Conservation (phyloP, 202 grass and related monocot species). For the Hordeum pubiflorum region DNA sequence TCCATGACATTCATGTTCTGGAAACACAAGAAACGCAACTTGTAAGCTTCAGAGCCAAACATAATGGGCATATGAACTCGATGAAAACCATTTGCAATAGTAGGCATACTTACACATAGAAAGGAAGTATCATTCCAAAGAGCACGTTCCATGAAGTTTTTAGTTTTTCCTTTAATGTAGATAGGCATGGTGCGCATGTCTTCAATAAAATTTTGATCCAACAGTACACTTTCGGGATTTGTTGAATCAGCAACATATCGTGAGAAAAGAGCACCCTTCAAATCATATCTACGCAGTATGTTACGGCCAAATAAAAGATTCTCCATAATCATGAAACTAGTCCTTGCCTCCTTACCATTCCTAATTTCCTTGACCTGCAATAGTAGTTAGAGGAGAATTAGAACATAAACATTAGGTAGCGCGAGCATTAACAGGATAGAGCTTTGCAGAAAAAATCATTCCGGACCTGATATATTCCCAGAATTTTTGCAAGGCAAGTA, state of each 20-base stretch:
- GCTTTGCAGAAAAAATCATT: constrained; percentile 5
- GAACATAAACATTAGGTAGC: constrained; percentile 12
- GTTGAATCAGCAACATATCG: constrained; percentile 55
- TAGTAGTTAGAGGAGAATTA: constrained; percentile 31
- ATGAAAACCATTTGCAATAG: not conserved
- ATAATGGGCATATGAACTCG: constrained; percentile 4
- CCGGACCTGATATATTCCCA: constrained; percentile 88
- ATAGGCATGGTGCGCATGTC: constrained; percentile 78
- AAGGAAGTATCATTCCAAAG: constrained; percentile 95
- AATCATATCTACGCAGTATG: constrained; percentile 73
- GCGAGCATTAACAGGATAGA: constrained; percentile 8
- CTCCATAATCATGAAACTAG: constrained; percentile 94
- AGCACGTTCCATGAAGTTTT: constrained; percentile 71
- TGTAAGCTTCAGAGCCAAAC: not conserved
- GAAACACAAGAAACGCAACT: constrained; percentile 24
- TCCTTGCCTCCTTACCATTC: constrained; percentile 67
- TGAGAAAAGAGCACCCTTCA: constrained; percentile 86
- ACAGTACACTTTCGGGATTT: constrained; percentile 46
- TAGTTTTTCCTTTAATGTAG: constrained; percentile 76
- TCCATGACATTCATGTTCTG: constrained; percentile 93
- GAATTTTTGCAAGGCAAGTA: constrained; percentile 84
- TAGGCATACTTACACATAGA: constrained; percentile 63
- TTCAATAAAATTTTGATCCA: constrained; percentile 98
- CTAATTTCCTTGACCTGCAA: constrained; percentile 68
- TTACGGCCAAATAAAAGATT: constrained; percentile 84